Base-by-base conservation (phyloP, 192 early-diverging fungal genomes). In the Coemansia sp. region DNA sequence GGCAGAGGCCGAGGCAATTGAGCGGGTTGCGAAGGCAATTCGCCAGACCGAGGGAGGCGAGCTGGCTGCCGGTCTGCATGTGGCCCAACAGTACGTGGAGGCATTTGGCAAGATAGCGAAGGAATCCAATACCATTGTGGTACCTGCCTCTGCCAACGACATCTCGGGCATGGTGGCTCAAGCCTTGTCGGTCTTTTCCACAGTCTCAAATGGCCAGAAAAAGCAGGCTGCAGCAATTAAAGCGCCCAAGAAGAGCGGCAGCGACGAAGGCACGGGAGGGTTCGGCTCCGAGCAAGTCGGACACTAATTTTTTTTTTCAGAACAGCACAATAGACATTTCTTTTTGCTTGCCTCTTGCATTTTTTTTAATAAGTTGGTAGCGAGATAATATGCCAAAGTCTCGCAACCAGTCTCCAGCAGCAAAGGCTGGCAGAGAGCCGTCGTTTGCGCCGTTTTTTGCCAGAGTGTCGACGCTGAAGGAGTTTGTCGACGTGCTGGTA, bases 11-110 rank as follows among this genome's bases (percentile, higher is more conserved):
- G 58, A 83, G 34, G 86, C 90, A 11, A 93, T 98, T 51, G 81
- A 84, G 44, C 82, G 76, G 11, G 86, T 98, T n/a, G 87, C 91
- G 0, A 56, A 66, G 11, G 90, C 94, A 18, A 93, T 98, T 57
- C 50, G 66, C 31, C 62, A 76, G 26, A 59, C 69, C 5, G 71
- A 82, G 31, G 76, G 79, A 30, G 93, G 92, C 20, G 82, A 85
- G 53, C 84, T 94, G 51, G 94, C 96, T 0, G 90, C 96, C 1
- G 83, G 91, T 3, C 78, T 98, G 56, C 87, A 89, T 17, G 86
- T 98, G 16, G 96, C 96, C 18, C 94, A 98, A 67, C 92, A 93
- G 76, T 98, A 96, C 62, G 93, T 98, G 46, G 91, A 95, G 37
- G 89, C 92, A 7, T 97, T 97, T 78, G 90, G 85, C 12, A 76